phyloP scores from a whole-genome alignment of 768 basidiomycete species.

The Mycena polygramma region DNA sequence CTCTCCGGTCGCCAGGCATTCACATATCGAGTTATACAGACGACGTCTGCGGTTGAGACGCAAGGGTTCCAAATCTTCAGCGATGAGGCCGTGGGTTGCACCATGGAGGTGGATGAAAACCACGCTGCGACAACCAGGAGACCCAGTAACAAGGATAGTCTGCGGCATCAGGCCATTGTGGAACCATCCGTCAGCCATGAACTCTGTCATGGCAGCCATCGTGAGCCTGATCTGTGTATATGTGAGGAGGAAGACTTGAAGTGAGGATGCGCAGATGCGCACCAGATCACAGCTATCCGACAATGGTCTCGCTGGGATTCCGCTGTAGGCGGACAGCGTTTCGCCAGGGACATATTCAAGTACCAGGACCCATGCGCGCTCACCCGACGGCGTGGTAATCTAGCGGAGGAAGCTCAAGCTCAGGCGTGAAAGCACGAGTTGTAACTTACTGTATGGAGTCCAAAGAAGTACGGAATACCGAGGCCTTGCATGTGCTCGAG shows the following conservation, averaged over 20 bases:
- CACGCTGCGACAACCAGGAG: background rate
- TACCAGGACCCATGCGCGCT: slow-evolving; percentile 1
- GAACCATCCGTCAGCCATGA: background rate
- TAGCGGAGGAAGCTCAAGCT: background rate
- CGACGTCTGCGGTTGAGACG: background rate
- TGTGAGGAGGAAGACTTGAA: background rate
- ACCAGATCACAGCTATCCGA: background rate
- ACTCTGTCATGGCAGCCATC: background rate
- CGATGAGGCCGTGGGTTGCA: background rate
- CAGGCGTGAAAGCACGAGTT: background rate
- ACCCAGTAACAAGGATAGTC: background rate
- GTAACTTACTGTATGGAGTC: background rate
- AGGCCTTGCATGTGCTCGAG: background rate
- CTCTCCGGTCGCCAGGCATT: no score
- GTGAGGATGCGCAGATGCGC: background rate
- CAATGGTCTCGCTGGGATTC: background rate
- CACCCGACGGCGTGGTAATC: background rate
- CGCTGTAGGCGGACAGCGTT: background rate
- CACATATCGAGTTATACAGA: no score
- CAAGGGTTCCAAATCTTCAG: background rate
- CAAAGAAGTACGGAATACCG: background rate
- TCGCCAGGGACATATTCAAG: slow-evolving; percentile 11
- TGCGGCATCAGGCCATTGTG: background rate
- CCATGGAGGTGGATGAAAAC: background rate
- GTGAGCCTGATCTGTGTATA: background rate